Conservation (phyloP, 2,329 filamentous ascomycete species). For the Boeremia exigua region DNA sequence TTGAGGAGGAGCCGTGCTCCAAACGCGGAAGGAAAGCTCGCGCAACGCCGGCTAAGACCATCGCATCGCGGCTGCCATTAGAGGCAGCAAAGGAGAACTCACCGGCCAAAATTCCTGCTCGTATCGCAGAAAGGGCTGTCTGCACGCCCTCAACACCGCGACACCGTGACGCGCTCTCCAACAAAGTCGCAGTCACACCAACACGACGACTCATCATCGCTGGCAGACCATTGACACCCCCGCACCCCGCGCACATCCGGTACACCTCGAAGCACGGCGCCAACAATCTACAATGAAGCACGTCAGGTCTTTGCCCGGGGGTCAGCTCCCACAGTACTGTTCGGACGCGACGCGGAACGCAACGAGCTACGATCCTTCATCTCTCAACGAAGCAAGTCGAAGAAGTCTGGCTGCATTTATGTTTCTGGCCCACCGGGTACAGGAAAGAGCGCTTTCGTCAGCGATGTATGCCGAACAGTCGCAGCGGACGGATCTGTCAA, state of each 20-base stretch:
- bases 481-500: constrained; percentile 61
- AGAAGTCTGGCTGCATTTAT: constrained; percentile 82
- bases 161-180: constrained; percentile 77
- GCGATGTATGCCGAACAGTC: constrained; percentile 73
- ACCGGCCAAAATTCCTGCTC: constrained; percentile 54
- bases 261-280: constrained; percentile 68
- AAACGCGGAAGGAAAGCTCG: constrained; percentile 42
- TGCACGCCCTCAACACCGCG: constrained; percentile 73
- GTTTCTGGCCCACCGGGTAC: constrained; percentile 95
- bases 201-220: constrained; percentile 81
- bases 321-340: constrained; percentile 73
- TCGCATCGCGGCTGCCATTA: constrained; percentile 50
- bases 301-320: constrained; percentile 86
- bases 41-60: constrained; percentile 55
- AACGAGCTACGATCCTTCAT: constrained; percentile 74
- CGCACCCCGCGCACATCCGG: constrained; percentile 77
- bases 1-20: constrained; percentile 41
- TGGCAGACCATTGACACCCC: constrained; percentile 78
- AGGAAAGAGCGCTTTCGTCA: constrained; percentile 93
- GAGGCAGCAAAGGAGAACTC: constrained; percentile 57
- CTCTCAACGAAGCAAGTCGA: constrained; percentile 63
- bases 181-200: constrained; percentile 75
- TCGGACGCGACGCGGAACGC: constrained; percentile 76
- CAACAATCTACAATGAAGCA: constrained; percentile 85
- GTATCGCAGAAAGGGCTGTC: constrained; percentile 55